Conservation (phyloP, 495 filamentous ascomycete species). For the Penicillium coprophilum region DNA sequence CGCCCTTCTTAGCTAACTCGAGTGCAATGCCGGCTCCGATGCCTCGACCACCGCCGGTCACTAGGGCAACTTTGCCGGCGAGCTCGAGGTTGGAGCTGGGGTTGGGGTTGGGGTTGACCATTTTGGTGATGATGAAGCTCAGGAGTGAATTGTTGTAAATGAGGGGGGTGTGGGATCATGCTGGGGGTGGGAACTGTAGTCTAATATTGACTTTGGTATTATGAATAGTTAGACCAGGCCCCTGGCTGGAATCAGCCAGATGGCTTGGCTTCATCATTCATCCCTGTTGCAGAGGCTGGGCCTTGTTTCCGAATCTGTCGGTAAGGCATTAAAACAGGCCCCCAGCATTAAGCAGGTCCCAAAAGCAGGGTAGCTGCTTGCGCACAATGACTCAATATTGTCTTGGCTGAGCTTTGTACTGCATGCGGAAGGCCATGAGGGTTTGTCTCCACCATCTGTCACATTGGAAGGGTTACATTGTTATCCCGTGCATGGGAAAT, state of each 20-base stretch:
- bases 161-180: not conserved
- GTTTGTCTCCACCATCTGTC: conserved; percentile 11
- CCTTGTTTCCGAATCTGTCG: conserved; percentile 1
- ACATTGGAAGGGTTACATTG: conserved; percentile 22
- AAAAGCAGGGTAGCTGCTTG: not conserved
- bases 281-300: not conserved
- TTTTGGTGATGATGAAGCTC: conserved; percentile 6
- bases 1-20: conserved; percentile 71
- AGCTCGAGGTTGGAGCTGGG: conserved; percentile 31
- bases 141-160: not conserved
- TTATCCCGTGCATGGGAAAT: not conserved
- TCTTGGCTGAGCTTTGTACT: conserved; percentile 7
- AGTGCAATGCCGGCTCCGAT: conserved; percentile 75
- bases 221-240: not conserved
- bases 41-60: conserved; percentile 71
- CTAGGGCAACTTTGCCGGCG: conserved; percentile 67
- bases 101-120: conserved; percentile 24
- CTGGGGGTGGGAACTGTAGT: not conserved
- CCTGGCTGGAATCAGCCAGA: conserved; percentile 2
- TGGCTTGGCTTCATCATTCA: conserved; percentile 4
- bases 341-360: not conserved
- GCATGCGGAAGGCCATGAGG: conserved; percentile 24
- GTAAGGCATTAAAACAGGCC: not conserved
- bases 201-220: conserved; percentile 3
- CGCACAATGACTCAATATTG: not conserved